Evolutionary conservation across 176 grass and related monocot species (phyloP), one percentile per base, ranked within the genome.

Genomic region (Bonia amplexicaulis): DNA sequence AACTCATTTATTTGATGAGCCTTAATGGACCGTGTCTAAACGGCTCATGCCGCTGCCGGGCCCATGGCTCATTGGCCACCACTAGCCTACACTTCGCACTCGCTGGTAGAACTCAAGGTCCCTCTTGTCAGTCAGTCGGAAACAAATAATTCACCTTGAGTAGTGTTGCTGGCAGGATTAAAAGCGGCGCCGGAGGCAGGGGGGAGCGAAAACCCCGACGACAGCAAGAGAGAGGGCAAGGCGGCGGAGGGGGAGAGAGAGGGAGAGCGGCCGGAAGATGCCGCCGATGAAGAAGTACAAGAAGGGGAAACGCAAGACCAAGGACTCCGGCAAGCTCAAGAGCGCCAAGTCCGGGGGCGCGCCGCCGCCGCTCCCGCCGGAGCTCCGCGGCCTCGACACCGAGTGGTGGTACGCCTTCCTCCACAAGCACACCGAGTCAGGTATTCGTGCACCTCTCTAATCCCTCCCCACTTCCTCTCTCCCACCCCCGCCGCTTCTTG

Each of bases 351-450:
- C 73, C 63, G 51, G 81, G 33, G 35, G 80, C 48, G 37, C 66
- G 46, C 45, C 81, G 60, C 87, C 79, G 46, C 59, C 80, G 17
- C 77, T 87, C 20, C 93, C 90, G 37, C 60, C 79, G 20, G 96
- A 95, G 64, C 88, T 91, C 74, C 88, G 87, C 76, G 80, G 83
- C 3, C 89, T 91, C 23, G 96, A 98, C 47, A 95, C 91, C 23
- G 96, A 98, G 83, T 95, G 96, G 96, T 95, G 96, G 96, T 90
- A 95, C 88, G 46, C 55, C 89, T 98, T 98, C 88, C 89, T 86
- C 46, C 75, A 71, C 77, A 98, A 93, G 86, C 83, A 90, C 70
- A 73, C 74, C 29, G 82, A 90, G 67, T 78, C 65, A 54, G 74
- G 89, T 93, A 92, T 23, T 6, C 35, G 55, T 6, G 52, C 41